Evolutionary conservation across 306 rosid species (phyloP).

Genomic region (Alnus rubra): DNA sequence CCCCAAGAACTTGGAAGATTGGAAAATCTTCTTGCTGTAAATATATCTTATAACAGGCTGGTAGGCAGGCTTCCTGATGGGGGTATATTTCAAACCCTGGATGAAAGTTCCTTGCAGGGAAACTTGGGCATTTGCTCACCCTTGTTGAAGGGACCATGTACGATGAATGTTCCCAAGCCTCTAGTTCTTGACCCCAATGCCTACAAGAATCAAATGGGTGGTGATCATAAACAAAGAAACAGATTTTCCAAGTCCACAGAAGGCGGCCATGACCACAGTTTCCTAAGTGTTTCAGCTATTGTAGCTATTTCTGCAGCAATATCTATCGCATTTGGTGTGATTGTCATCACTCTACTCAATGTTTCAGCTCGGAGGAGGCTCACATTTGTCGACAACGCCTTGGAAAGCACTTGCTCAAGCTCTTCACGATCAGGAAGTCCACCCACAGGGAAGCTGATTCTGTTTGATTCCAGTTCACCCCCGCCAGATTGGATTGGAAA

Average conservation of each 20-base stretch:
- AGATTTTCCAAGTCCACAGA: constrained; percentile 30
- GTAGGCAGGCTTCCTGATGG: constrained; percentile 82
- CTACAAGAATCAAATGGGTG: constrained; percentile 51
- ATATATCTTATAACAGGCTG: constrained; percentile 78
- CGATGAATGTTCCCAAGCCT: constrained; percentile 83
- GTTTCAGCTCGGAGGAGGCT: constrained; percentile 70
- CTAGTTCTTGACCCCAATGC: constrained; percentile 89
- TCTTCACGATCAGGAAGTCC: constrained; percentile 68
- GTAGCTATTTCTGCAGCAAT: constrained; percentile 77
- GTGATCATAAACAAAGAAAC: constrained; percentile 36
- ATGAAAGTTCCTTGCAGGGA: constrained; percentile 83
- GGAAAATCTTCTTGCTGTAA: constrained; percentile 77
- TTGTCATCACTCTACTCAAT: constrained; percentile 67
- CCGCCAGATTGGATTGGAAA: constrained; percentile 37
- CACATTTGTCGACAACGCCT: constrained; percentile 65
- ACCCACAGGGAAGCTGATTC: constrained; percentile 70
- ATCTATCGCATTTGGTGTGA: constrained; percentile 65
- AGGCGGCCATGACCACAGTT: constrained; percentile 45
- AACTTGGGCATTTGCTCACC: constrained; percentile 88
- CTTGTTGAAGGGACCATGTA: constrained; percentile 85
- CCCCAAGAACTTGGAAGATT: constrained; percentile 85
- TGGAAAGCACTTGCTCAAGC: constrained; percentile 90
- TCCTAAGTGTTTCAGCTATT: constrained; percentile 80
- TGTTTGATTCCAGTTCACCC: constrained; percentile 59
- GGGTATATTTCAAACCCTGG: constrained; percentile 68